phyloP scores from a whole-genome alignment of 2,329 filamentous ascomycete genomes.

The Sordariomycetes sp. region DNA sequence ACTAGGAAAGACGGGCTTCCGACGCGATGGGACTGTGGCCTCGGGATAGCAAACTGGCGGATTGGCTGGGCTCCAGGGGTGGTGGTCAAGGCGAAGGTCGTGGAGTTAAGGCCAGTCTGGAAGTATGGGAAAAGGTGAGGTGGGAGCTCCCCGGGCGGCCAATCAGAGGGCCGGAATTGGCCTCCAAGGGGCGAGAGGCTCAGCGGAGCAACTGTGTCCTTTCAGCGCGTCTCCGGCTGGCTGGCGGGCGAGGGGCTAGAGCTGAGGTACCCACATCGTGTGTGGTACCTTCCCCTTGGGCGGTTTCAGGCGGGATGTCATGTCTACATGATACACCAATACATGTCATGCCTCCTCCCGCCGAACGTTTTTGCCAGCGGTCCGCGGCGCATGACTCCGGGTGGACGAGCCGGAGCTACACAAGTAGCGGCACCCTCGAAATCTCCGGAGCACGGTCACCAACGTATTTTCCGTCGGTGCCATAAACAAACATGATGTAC shows the following conservation, averaged over 20 bases:
- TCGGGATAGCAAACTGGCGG: background rate
- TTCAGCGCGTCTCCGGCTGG: background rate
- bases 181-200: background rate
- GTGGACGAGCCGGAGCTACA: no score
- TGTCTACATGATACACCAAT: background rate
- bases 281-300: background rate
- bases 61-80: background rate
- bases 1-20: background rate
- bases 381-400: no score
- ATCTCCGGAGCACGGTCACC: no score
- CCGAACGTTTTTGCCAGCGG: no score
- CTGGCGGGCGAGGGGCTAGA: background rate
- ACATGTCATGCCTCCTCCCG: background rate
- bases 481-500: no score
- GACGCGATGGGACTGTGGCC: background rate
- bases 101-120: conserved; percentile 4
- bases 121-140: background rate
- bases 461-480: no score
- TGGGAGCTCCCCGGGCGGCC: background rate
- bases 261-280: background rate
- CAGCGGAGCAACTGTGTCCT: conserved; percentile 4
- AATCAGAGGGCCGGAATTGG: conserved; percentile 1
- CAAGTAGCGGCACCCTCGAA: no score
- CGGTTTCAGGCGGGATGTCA: background rate
- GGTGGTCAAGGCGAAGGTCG: background rate